Conservation (phyloP, 768 basidiomycete genomes). For the Rubroboletus satanas region DNA sequence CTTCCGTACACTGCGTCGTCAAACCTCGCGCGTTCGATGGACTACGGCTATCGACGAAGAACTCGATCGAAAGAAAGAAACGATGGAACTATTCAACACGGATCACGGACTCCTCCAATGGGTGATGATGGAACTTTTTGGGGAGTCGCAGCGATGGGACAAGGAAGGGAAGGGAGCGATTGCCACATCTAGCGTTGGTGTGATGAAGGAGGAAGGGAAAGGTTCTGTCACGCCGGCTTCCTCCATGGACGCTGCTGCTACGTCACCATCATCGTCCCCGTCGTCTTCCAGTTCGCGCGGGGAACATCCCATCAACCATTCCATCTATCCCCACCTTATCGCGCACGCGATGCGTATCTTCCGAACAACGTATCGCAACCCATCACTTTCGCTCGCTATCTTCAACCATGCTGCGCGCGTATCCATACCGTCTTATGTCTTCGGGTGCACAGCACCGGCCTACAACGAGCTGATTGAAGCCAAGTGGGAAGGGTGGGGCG, state of each 20-base stretch:
- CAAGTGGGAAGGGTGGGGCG: constrained; percentile 82
- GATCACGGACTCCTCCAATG: constrained; percentile 73
- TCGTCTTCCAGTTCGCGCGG: not conserved
- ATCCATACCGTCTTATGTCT: constrained; percentile 78
- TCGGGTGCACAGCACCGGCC: constrained; percentile 82
- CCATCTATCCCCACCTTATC: constrained; percentile 71
- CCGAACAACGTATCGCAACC: constrained; percentile 73
- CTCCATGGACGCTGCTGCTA: not conserved
- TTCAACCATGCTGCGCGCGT: constrained; percentile 76
- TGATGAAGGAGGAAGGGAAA: not conserved
- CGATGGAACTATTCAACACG: constrained; percentile 63
- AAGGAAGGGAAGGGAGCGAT: constrained; percentile 42
- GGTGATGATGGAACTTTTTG: constrained; percentile 68
- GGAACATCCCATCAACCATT: constrained; percentile 47
- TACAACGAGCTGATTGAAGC: constrained; percentile 88
- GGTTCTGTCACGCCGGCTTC: not conserved
- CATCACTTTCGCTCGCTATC: constrained; percentile 75
- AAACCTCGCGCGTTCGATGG: constrained; percentile 48
- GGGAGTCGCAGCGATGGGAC: constrained; percentile 48
- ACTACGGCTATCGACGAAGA: constrained; percentile 49
- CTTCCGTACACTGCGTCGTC: constrained; percentile 52
- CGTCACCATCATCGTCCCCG: not conserved
- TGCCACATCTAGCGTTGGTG: constrained; percentile 13
- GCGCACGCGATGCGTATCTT: constrained; percentile 74
- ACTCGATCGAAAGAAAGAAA: constrained; percentile 67